Evolutionary conservation across 2,329 filamentous ascomycete species (phyloP), one percentile per base, ranked within the genome.

Genomic region (Neoarthrinium moseri): DNA sequence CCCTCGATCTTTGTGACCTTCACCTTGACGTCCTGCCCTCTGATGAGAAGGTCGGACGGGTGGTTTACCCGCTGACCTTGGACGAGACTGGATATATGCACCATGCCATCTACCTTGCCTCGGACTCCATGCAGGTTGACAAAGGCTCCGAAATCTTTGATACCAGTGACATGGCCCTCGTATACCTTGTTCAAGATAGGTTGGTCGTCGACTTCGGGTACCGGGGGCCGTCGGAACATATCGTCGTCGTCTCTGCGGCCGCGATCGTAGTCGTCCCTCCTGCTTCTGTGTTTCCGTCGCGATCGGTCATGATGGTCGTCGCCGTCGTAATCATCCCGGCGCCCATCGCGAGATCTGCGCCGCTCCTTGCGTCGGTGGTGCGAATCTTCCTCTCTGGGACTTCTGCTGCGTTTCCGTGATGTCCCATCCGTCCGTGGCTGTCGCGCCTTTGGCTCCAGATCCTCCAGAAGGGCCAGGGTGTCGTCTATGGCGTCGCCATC

Each of bases 91-190:
- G 92, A 96, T 22, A 99, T 84, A 62, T 99, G 94, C 1, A 99
- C 92, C 53, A 99, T 74, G 0, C 94, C 94, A 61, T 96, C 91
- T 1, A 95, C 87, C 65, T 91, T 95, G 37, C 91, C 92, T 57
- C 78, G 84, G 1, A 99, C 86, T 15, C 91, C 87, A 54, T 86
- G 80, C n/a, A 99, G 65, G 56, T 95, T 96, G 47, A 97, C 91
- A 66, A 99, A 99, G 1, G 85, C 91, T 10, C 94, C 94, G 68
- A 97, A 99, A 51, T 96, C 90, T 59, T 96, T 97, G 44, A 99
- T 77, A 0, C 91, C 91, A 0, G 90, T 96, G 12, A 97, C 89
- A 58, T 86, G 84, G 2, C 94, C 94, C 51, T 90, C 81, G 60
- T 99, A 99, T 2, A 96, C 72, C 63, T 99, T 99, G 73, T 85